These are phyloP conservation scores for Cladosporium sphaerospermum DNA, from an alignment of 2,329 filamentous ascomycete genomes.

Conservation along the genomic window DNA sequence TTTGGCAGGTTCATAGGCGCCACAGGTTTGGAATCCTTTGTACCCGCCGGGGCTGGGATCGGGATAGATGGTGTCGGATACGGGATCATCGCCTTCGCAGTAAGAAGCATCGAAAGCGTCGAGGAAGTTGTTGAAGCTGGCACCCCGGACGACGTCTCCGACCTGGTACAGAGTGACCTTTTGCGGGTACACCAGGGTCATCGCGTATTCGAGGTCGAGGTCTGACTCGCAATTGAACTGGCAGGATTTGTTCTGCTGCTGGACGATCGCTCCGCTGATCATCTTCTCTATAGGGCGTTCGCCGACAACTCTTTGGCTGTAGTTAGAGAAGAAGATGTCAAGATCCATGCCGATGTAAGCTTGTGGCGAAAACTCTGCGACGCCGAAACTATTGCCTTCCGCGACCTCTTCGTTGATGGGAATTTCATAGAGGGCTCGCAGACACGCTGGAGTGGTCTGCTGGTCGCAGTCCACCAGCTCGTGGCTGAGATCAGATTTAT, in stretches of 20 bases:
- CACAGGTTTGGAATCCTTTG: constrained; percentile 41
- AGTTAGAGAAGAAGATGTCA: constrained; percentile 33
- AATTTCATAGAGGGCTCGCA: constrained; percentile 33
- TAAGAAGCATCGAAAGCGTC: constrained; percentile 44
- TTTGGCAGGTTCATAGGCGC: constrained; percentile 42
- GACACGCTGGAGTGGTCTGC: constrained; percentile 52
- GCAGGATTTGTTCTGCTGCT: constrained; percentile 34
- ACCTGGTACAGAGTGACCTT: constrained; percentile 45
- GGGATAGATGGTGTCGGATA: constrained; percentile 35
- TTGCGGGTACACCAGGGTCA: constrained; percentile 49
- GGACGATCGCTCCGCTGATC: constrained; percentile 33
- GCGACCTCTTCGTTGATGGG: constrained; percentile 31
- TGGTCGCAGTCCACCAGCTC: constrained; percentile 43
- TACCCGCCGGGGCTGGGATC: constrained; percentile 31
- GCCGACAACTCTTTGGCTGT: constrained; percentile 27
- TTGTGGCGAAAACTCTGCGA: constrained; percentile 49
- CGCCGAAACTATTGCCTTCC: constrained; percentile 46
- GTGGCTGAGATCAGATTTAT: constrained; percentile 21
- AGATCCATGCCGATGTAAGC: constrained; percentile 40
- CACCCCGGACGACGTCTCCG: constrained; percentile 31
- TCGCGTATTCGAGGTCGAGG: constrained; percentile 52
- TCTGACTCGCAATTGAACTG: constrained; percentile 45
- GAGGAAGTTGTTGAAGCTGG: constrained; percentile 34
- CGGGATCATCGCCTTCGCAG: constrained; percentile 36
- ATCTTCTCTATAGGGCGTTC: constrained; percentile 26